Percentiles rank a stretch among this genome's conserved stretches.
Conservation (phyloP, 257 asterid genomes). For the Solanum virginianum region DNA sequence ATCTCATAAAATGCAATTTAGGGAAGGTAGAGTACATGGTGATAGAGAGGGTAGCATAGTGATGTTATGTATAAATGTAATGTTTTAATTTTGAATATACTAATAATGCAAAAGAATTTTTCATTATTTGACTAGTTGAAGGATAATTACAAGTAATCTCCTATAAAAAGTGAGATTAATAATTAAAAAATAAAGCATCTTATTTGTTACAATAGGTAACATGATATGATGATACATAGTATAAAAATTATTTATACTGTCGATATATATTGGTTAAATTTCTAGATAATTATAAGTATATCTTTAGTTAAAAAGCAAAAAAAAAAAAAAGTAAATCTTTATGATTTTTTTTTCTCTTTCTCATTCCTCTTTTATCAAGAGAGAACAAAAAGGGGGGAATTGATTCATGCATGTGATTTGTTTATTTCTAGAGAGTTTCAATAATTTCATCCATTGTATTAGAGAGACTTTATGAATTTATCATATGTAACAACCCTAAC, state of each 20-base stretch:
- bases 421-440: not conserved
- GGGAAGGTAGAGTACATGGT: too few species aligned
- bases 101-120: not conserved
- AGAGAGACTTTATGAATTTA: not conserved
- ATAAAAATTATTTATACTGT: too few species aligned
- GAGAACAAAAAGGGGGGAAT: not conserved
- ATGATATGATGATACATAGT: too few species aligned
- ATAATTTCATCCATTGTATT: not conserved
- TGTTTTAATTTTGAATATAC: not conserved
- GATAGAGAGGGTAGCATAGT: too few species aligned
- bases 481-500: not conserved
- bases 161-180: not conserved
- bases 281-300: too few species aligned
- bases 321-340: too few species aligned
- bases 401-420: not conserved
- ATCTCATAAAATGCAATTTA: too few species aligned
- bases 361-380: not conserved
- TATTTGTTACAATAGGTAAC: too few species aligned
- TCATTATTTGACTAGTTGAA: not conserved
- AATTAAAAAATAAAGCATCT: too few species aligned
- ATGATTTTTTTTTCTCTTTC: too few species aligned
- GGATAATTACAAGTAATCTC: not conserved
- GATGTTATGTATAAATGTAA: not conserved
- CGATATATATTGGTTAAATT: too few species aligned
- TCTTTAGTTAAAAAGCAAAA: too few species aligned